These are phyloP conservation scores for Cladosporium cucumerinum DNA, from an alignment of 2,329 filamentous ascomycete species.

Conservation along the genomic window DNA sequence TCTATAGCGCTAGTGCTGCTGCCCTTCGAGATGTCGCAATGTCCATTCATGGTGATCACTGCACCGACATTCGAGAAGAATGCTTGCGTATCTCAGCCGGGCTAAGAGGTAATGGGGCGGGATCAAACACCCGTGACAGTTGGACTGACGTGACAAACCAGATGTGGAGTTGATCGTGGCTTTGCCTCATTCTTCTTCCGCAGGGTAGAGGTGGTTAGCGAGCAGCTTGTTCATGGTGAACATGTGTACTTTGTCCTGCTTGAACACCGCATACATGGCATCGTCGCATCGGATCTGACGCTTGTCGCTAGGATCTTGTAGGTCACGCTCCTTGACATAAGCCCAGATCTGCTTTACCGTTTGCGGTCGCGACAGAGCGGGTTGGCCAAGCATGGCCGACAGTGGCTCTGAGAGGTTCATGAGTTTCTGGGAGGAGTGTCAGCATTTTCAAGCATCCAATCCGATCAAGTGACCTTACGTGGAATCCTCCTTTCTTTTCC, in stretches of 20 bases:
- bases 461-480: conserved; percentile 50
- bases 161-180: not conserved
- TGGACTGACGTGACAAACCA: not conserved
- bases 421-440: conserved; percentile 53
- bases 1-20: not conserved
- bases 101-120: not conserved
- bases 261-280: conserved; percentile 86
- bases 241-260: conserved; percentile 89
- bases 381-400: conserved; percentile 66
- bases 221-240: conserved; percentile 99
- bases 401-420: conserved; percentile 71
- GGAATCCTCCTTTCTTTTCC: conserved; percentile 83
- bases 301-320: conserved; percentile 89
- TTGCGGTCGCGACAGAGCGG: conserved; percentile 84
- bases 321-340: conserved; percentile 81
- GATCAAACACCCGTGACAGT: not conserved
- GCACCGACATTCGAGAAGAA: not conserved
- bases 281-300: conserved; percentile 93
- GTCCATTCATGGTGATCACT: not conserved
- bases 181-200: conserved; percentile 57
- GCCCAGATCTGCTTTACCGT: conserved; percentile 96
- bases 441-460: not conserved
- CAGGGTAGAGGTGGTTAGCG: conserved; percentile 80
- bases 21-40: not conserved
- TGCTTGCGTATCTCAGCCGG: not conserved